Evolutionary conservation across 345 rosid genomes (phyloP).

Genomic region (Acer negundo): DNA sequence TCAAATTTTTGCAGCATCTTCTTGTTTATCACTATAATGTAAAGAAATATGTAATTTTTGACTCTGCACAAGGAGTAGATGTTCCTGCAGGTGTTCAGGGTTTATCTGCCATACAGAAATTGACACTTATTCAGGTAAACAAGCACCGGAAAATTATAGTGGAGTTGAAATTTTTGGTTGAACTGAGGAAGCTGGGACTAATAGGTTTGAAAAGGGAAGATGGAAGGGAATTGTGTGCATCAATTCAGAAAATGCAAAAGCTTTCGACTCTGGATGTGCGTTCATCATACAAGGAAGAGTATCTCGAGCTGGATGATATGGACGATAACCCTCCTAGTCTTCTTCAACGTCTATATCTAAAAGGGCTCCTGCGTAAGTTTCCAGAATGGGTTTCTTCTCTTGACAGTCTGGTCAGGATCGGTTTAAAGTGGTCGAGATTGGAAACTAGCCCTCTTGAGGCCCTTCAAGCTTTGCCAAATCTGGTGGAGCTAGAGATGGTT

Average conservation of each 20-base stretch:
- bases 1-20: constrained; percentile 7
- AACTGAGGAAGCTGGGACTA: constrained; percentile 20
- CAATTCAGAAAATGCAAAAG: constrained; percentile 13
- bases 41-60: constrained; percentile 2
- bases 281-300: not conserved
- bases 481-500: constrained; percentile 1
- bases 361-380: not conserved
- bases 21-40: constrained; percentile 11
- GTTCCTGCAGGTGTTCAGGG: not conserved
- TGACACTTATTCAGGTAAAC: constrained; percentile 4
- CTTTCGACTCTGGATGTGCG: constrained; percentile 4
- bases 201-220: constrained; percentile 1
- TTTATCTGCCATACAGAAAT: not conserved
- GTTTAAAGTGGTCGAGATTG: not conserved
- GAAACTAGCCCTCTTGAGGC: not conserved
- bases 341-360: not conserved
- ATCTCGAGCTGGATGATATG: constrained; percentile 16
- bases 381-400: constrained; percentile 16
- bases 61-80: constrained; percentile 12
- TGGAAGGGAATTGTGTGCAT: not conserved
- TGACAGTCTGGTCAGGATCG: not conserved
- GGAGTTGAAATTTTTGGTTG: constrained; percentile 1
- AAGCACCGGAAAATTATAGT: not conserved
- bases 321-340: not conserved
- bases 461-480: constrained; percentile 13